Percentiles rank a stretch among this genome's conserved stretches.
Conservation (phyloP, 23 red algal species). For the Chondrus crispus region DNA sequence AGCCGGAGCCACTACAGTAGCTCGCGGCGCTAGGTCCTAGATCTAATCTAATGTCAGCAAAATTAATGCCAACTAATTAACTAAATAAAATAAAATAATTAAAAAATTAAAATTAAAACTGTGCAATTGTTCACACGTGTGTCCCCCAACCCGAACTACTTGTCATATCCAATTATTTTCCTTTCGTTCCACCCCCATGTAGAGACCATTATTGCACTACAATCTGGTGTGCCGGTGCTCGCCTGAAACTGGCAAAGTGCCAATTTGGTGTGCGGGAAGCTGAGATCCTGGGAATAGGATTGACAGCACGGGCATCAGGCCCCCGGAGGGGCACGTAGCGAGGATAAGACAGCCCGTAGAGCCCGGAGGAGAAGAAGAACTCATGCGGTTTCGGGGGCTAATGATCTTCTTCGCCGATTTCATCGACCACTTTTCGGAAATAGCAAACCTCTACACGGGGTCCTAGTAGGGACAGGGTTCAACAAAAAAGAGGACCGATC, state of each 20-base stretch:
- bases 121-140: no score
- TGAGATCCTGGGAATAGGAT: slow-evolving; percentile 9
- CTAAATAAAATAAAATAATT: no score
- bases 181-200: no score
- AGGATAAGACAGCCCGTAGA: neutral
- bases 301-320: neutral
- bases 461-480: neutral
- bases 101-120: no score
- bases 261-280: neutral
- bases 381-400: neutral
- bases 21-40: no score
- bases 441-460: neutral
- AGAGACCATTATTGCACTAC: no score
- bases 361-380: neutral
- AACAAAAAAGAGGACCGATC: neutral
- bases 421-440: neutral
- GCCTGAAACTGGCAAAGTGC: slow-evolving; percentile 17
- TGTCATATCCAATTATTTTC: no score
- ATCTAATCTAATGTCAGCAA: no score
- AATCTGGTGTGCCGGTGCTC: neutral
- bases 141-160: no score
- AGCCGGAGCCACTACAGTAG: no score
- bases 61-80: no score
- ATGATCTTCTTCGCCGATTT: slow-evolving; percentile 17
- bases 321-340: neutral